A percentile compares a stretch with the other conserved stretches of the same genome.
Conservation (phyloP, 148 eudicot species). For the Dysphania ambrosioides region DNA sequence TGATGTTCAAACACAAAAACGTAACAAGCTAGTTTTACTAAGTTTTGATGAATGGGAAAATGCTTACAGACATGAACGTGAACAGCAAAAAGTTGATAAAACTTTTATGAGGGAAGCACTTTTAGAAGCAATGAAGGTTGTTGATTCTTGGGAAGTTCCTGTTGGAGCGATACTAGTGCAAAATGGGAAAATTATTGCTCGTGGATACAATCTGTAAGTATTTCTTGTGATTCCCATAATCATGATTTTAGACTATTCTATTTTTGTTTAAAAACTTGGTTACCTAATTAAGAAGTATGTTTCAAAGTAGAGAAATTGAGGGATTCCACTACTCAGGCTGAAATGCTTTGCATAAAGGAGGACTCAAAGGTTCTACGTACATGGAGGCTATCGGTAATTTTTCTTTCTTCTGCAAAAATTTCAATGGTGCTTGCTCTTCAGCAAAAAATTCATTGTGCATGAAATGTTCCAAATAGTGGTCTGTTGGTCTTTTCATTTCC, state of each 20-base stretch:
- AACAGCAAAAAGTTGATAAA: slow-evolving; percentile 73
- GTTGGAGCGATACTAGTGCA: slow-evolving; percentile 93
- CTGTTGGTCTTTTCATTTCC: slow-evolving; percentile 5
- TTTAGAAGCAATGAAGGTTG: slow-evolving; percentile 80
- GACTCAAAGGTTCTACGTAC: slow-evolving; percentile 68
- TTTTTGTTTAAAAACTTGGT: neutral
- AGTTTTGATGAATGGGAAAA: slow-evolving; percentile 82
- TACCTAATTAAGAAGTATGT: slow-evolving; percentile 10
- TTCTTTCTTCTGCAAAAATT: slow-evolving; percentile 1
- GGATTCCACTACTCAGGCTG: slow-evolving; percentile 96
- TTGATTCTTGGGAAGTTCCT: slow-evolving; percentile 96
- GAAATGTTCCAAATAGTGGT: too few species aligned
- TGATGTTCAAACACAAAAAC: slow-evolving; percentile 36
- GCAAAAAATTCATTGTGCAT: neutral
- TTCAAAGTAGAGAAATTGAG: slow-evolving; percentile 85
- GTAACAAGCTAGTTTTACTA: slow-evolving; percentile 52
- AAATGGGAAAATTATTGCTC: slow-evolving; percentile 79
- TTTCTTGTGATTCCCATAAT: slow-evolving; percentile 4
- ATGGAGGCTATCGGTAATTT: slow-evolving; percentile 91
- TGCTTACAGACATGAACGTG: slow-evolving; percentile 66
- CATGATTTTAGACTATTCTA: neutral
- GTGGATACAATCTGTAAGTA: slow-evolving; percentile 86
- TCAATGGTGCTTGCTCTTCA: neutral
- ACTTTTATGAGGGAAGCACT: slow-evolving; percentile 90
- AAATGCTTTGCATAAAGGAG: slow-evolving; percentile 86